Evolutionary conservation across 1,284 basidiomycete species (phyloP).

Genomic region (Filobasidium uniguttulatum): DNA sequence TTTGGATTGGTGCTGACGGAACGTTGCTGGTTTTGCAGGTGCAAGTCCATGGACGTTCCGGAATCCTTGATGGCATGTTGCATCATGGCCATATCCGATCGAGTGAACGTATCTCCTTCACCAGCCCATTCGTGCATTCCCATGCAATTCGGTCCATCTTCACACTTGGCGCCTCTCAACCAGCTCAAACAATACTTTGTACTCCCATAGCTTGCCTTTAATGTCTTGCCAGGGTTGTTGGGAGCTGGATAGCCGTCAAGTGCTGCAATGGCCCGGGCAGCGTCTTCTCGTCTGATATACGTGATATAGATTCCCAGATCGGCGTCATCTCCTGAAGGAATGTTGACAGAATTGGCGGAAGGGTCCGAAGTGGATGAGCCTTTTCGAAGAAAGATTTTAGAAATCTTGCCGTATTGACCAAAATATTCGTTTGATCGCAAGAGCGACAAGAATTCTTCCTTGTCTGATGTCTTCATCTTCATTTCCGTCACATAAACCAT

Average conservation of each 20-base stretch:
- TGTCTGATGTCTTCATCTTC: constrained; percentile 57
- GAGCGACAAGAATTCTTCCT: constrained; percentile 88
- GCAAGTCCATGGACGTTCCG: constrained; percentile 32
- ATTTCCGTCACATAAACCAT: constrained; percentile 95
- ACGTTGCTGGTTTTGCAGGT: constrained; percentile 27
- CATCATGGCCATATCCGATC: constrained; percentile 80
- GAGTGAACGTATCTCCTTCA: constrained; percentile 90
- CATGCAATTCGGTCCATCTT: constrained; percentile 65
- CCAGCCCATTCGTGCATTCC: constrained; percentile 97
- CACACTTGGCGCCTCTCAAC: constrained; percentile 71
- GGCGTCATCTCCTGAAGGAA: constrained; percentile 43
- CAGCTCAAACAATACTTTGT: constrained; percentile 98
- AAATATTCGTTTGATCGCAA: constrained; percentile 94
- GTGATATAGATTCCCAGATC: constrained; percentile 92
- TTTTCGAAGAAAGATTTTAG: constrained; percentile 86
- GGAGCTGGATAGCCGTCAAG: constrained; percentile 78
- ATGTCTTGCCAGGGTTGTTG: constrained; percentile 48
- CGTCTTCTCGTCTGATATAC: constrained; percentile 88
- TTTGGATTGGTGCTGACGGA: constrained; percentile 8
- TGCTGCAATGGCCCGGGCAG: constrained; percentile 78
- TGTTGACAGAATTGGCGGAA: constrained; percentile 60
- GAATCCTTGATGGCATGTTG: constrained; percentile 21
- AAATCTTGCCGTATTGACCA: constrained; percentile 96
- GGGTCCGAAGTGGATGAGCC: constrained; percentile 33
- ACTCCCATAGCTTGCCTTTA: constrained; percentile 90